Percentiles rank a stretch among this genome's conserved stretches.
phyloP scores from a whole-genome alignment of 2,329 filamentous ascomycete genomes.

The Beauveria sp. region DNA sequence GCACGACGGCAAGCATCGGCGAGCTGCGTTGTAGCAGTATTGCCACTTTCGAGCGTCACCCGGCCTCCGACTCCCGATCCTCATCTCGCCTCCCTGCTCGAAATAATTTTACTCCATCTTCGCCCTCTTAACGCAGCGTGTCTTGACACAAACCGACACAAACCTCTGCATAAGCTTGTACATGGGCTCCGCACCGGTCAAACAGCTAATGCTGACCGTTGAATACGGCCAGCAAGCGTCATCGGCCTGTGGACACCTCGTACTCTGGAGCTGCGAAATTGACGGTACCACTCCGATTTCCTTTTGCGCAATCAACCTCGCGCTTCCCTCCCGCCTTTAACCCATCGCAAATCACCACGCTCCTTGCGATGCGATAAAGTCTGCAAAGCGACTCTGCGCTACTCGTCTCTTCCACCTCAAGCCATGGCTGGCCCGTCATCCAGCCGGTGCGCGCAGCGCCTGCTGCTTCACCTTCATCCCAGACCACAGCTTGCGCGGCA shows the following conservation, averaged over 20 bases:
- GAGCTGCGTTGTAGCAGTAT: not conserved
- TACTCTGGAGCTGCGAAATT: not conserved
- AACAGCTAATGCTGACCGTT: not conserved
- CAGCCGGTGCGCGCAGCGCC: constrained; percentile 12
- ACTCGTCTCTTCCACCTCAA: not conserved
- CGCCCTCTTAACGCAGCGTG: not conserved
- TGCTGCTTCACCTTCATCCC: constrained; percentile 1
- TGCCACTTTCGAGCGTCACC: not conserved
- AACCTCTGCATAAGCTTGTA: not conserved
- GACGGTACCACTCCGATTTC: not conserved
- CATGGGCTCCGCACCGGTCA: not conserved
- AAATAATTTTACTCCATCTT: not conserved
- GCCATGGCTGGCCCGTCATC: constrained; percentile 14
- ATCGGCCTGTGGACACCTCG: not conserved
- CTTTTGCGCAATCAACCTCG: not conserved
- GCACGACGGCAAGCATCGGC: constrained; percentile 8
- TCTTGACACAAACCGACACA: not conserved
- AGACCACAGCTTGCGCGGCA: not conserved
- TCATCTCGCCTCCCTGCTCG: constrained; percentile 3
- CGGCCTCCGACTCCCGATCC: constrained; percentile 4
- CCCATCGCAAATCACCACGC: not conserved
- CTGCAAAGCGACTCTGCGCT: not conserved
- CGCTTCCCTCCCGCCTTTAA: not conserved
- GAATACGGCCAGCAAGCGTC: not conserved
- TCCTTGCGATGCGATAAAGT: not conserved